Base-by-base conservation (phyloP, 345 rosid species). In the Salix caprea region DNA sequence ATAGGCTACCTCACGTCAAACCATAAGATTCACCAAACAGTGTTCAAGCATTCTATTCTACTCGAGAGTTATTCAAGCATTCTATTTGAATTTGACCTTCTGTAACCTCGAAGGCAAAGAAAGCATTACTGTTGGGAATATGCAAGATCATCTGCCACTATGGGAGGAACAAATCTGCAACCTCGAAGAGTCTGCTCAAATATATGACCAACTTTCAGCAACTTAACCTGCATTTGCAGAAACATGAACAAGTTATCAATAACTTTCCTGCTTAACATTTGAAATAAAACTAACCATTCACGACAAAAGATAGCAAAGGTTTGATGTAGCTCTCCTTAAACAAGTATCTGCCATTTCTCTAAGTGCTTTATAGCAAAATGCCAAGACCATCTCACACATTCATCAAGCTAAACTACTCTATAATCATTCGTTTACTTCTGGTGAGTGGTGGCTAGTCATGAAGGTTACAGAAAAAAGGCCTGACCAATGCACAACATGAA, bases 181-280 rank as follows among this genome's bases (percentile, higher is more conserved):
- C 85, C 90, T 80, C 78, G 81, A 46, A 91, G 91, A 42, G 98
- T 94, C 84, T 94, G 96, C 90, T 94, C 97, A 90, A 94, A 94
- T 74, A 92, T 79, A 78, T 92, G 94, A 34, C 91, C 97, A 26
- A 91, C 90, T 84, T 82, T 90, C 61, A 92, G 84, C 88, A 94
- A 61, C 77, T 86, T 92, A 74, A 71, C 94, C 98, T 92, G 88
- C 76, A 88, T 34, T 48, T 32, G 13, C 46, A 42, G 46, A 2
- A 42, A 42, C 46, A 42, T 11, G 14, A 11, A 42, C 46, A 65
- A 4, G 23, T 2, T n/a, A 71, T 24, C 39, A 73, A 69, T 12
- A 13, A 46, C 19, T 14, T 46, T 46, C 52, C 4, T 46, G 52
- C 52, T 46, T 15, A 46, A 46, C 18, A 46, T 46, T 46, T 46